Percentiles rank a stretch among this genome's conserved stretches.
Evolutionary conservation across 805 yeast species (phyloP).

Genomic region (Kuraishia capsulata): DNA sequence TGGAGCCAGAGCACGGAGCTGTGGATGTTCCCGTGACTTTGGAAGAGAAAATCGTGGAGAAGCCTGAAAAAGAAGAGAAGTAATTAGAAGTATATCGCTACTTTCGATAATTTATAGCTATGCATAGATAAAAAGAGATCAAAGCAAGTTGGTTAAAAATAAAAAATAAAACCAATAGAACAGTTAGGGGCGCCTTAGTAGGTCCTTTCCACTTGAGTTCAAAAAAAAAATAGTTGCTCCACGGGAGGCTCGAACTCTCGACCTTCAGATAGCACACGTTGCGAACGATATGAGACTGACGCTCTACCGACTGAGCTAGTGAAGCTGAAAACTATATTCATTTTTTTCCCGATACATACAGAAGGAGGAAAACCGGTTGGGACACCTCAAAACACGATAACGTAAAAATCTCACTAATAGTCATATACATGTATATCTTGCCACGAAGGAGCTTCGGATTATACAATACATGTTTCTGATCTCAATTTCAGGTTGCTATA

Average conservation of each 20-base stretch:
- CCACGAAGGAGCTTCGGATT: too few species aligned
- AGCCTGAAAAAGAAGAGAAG: slow-evolving; percentile 1
- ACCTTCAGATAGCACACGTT: slow-evolving; percentile 9
- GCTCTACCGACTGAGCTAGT: slow-evolving; percentile 12
- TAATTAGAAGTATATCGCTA: background rate
- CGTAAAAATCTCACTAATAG: too few species aligned
- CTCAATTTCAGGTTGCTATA: too few species aligned
- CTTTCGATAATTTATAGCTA: background rate
- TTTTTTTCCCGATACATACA: too few species aligned
- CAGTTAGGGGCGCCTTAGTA: too few species aligned
- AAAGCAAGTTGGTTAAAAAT: background rate
- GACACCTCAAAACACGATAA: too few species aligned
- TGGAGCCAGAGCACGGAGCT: slow-evolving; percentile 23
- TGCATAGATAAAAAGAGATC: background rate
- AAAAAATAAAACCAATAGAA: too few species aligned
- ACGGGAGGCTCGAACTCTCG: slow-evolving; percentile 12
- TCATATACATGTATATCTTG: too few species aligned
- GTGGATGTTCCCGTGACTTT: slow-evolving; percentile 42
- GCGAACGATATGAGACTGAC: slow-evolving; percentile 9
- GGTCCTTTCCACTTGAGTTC: background rate
- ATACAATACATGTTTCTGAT: too few species aligned
- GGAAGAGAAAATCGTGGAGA: slow-evolving; percentile 18
- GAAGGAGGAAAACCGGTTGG: too few species aligned
- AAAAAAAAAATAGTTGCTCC: slow-evolving; percentile 8
- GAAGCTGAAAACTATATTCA: too few species aligned